Conservation (phyloP, 1,139 yeast genomes). For the Kazachstania sp. region DNA sequence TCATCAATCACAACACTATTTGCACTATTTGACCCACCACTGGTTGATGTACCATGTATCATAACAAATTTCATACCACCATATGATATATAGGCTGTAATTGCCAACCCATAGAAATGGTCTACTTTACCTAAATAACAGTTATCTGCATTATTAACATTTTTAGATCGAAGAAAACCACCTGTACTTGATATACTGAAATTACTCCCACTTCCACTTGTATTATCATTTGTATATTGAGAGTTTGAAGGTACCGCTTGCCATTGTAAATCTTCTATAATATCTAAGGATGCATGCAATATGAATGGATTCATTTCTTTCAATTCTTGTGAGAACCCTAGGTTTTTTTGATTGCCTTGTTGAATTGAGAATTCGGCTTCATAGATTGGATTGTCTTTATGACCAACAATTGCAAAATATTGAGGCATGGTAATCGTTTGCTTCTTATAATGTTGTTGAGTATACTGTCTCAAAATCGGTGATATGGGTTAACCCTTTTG, state of each 20-base stretch:
- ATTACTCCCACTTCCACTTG: conserved; percentile 8
- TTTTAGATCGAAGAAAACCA: conserved; percentile 23
- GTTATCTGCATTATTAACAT: conserved; percentile 19
- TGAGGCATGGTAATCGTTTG: conserved; percentile 47
- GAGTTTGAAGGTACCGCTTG: conserved; percentile 37
- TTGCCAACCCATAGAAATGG: conserved; percentile 69
- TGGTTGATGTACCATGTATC: conserved; percentile 46
- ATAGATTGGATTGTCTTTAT: conserved; percentile 76
- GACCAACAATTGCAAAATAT: conserved; percentile 82
- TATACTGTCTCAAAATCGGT: too few relatives aligned
- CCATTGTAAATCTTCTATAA: conserved; percentile 88
- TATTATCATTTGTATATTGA: conserved; percentile 15
- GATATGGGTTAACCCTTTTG: background rate
- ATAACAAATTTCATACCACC: conserved; percentile 78
- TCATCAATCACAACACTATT: conserved; percentile 41
- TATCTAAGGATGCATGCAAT: conserved; percentile 78
- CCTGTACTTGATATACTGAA: conserved; percentile 4
- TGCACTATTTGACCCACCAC: background rate
- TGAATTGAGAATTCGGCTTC: conserved; percentile 60
- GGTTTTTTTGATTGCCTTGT: conserved; percentile 30
- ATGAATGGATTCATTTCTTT: conserved; percentile 81
- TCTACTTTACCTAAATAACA: conserved; percentile 72
- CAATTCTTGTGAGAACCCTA: conserved; percentile 53
- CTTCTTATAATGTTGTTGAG: background rate
- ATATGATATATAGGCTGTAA: conserved; percentile 80